Evolutionary conservation across 345 rosid genomes (phyloP).

Genomic region (Pugionium dolabratum): DNA sequence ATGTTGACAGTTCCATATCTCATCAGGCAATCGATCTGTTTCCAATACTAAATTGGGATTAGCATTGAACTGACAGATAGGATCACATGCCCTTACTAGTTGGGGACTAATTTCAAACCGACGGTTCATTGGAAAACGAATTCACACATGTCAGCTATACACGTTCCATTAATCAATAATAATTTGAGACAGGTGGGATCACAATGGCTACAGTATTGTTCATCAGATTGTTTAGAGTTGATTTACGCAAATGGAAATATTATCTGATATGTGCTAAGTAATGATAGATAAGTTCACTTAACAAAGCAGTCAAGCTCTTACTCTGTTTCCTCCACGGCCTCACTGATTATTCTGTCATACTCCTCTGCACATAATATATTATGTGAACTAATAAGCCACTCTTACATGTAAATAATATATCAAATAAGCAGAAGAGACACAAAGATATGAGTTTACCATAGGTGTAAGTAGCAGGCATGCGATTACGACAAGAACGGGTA

Average conservation of each 20-base stretch:
- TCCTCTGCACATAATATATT: slow-evolving; percentile 53
- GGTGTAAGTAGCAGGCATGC: slow-evolving; percentile 61
- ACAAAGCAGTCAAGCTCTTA: slow-evolving; percentile 47
- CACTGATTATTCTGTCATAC: slow-evolving; percentile 67
- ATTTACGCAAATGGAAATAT: not conserved
- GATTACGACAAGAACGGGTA: slow-evolving; percentile 69
- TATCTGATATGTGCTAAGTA: slow-evolving; percentile 3
- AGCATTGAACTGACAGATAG: not conserved
- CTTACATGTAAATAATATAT: not conserved
- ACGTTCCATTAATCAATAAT: not conserved
- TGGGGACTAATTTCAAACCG: not conserved
- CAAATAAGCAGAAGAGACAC: slow-evolving; percentile 18
- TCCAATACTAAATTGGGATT: not conserved
- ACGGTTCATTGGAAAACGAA: not conserved
- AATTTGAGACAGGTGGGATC: slow-evolving; percentile 14
- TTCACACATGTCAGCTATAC: not conserved
- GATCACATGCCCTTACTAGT: not conserved
- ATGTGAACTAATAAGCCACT: slow-evolving; percentile 23
- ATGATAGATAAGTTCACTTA: slow-evolving; percentile 10
- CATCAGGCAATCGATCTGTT: not conserved
- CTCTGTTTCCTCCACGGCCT: slow-evolving; percentile 64
- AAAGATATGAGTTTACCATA: slow-evolving; percentile 54
- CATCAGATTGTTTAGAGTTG: slow-evolving; percentile 3
- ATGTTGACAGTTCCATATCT: not conserved
- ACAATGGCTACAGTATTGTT: slow-evolving; percentile 10